Base-by-base conservation (phyloP, 768 basidiomycete species). In the Kwoniella bestiolae region DNA sequence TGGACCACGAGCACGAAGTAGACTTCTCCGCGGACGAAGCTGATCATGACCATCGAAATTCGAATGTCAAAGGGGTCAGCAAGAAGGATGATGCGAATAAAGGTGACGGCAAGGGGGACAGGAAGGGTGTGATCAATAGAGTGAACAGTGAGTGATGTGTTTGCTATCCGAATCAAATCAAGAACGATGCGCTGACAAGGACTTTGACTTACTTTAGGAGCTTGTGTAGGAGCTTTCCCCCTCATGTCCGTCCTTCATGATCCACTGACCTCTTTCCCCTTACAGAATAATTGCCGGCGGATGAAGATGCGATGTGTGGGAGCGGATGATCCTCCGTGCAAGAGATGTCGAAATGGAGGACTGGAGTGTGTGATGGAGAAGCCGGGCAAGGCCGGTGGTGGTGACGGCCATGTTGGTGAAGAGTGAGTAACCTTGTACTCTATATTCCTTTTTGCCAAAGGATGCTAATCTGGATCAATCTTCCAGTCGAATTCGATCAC, bases 251-350 rank as follows among this genome's bases (percentile, higher is more conserved):
- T n/a, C n/a, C n/a, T n/a, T n/a, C n/a, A n/a, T n/a, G n/a, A 55
- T 56, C 14, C 21, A 28, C 44, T 47, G 9, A 41, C 51, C 21
- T 3, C n/a, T 18, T 21, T 29, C 31, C 12, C 23, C 35, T 25
- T 11, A 18, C 79, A 94, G 92, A 94, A 94, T 87, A 91, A 92
- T 18, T 95, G 94, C 81, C 85, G 94, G 72, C 91, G 92, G 76
- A 93, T 94, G 84, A 96, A 96, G 83, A 96, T 96, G 94, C 86
- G 93, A 72, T 97, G 94, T 78, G 92, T 94, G 5, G 93, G 92
- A 1, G 94, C 93, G 16, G 94, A 96, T 79, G 93, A 91, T 74
- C 94, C 94, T 26, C 94, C 94, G n/a, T 97, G 94, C 82, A 89
- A 90, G 74, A 87, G 94, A 47, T 97, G 94, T 82, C 86, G 91